Evolutionary conservation across 2,329 filamentous ascomycete genomes (phyloP).

Genomic region (Alternaria incomplexa): DNA sequence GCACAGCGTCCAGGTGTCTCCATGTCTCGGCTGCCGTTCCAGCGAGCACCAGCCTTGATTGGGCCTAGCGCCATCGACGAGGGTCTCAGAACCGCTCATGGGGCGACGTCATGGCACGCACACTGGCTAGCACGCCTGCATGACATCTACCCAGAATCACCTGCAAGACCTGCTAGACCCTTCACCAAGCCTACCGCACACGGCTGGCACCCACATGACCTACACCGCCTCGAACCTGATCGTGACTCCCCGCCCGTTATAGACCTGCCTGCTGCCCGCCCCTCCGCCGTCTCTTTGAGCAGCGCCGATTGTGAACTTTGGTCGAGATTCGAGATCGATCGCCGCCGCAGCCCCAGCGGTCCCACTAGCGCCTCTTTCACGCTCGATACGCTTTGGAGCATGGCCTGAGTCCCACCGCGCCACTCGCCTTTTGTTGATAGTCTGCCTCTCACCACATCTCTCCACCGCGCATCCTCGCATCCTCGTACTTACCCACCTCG

Average conservation of each 20-base stretch:
- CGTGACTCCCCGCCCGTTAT: neutral
- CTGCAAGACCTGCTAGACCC: constrained; percentile 7
- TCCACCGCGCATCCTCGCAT: constrained; percentile 3
- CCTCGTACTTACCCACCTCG: neutral
- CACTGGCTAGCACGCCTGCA: constrained; percentile 13
- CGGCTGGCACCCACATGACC: constrained; percentile 18
- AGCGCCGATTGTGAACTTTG: neutral
- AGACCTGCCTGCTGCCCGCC: neutral
- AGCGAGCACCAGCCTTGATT: constrained; percentile 9
- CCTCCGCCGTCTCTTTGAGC: neutral
- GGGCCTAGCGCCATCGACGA: constrained; percentile 10
- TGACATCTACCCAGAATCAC: constrained; percentile 19
- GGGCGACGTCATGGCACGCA: constrained; percentile 20
- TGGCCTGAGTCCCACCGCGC: neutral
- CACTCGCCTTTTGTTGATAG: constrained; percentile 5
- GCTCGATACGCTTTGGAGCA: neutral
- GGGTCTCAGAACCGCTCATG: constrained; percentile 4
- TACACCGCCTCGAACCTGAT: constrained; percentile 19
- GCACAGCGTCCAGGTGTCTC: neutral
- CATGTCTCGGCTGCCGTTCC: constrained; percentile 7
- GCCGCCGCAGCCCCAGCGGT: constrained; percentile 1
- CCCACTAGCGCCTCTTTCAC: constrained; percentile 11
- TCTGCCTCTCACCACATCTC: constrained; percentile 13
- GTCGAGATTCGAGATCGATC: neutral
- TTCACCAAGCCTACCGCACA: constrained; percentile 9